Conservation (phyloP, 2,329 filamentous ascomycete genomes). For the Diaporthe nobilis region DNA sequence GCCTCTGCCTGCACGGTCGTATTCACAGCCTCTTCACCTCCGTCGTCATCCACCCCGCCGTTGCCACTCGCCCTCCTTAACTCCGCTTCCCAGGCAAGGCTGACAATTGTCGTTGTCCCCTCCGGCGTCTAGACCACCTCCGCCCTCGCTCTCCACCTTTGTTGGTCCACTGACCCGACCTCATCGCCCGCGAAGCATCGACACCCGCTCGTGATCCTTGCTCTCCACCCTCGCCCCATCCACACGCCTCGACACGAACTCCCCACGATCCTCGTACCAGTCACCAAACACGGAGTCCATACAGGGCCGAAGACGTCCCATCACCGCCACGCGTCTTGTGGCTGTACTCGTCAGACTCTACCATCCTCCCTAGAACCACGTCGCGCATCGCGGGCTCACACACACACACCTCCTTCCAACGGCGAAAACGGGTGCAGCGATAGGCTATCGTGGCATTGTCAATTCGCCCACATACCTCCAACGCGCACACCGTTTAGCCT, state of each 20-base stretch:
- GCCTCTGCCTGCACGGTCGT: conserved; percentile 37
- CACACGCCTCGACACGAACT: conserved; percentile 36
- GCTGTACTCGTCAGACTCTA: conserved; percentile 65
- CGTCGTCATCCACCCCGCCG: conserved; percentile 41
- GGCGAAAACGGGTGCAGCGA: conserved; percentile 54
- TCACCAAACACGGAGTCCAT: conserved; percentile 65
- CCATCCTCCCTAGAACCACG: conserved; percentile 65
- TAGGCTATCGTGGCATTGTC: conserved; percentile 52
- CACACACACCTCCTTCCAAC: conserved; percentile 39
- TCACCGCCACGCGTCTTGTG: conserved; percentile 61
- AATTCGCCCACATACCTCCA: conserved; percentile 51
- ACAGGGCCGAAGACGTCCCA: conserved; percentile 58
- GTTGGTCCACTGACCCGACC: conserved; percentile 25
- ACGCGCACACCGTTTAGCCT: conserved; percentile 53
- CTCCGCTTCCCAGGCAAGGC: conserved; percentile 30
- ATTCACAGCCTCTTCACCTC: conserved; percentile 31
- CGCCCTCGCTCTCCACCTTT: conserved; percentile 32
- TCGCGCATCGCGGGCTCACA: conserved; percentile 46
- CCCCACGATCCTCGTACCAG: conserved; percentile 50
- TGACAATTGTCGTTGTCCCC: conserved; percentile 34
- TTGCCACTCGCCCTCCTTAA: conserved; percentile 35
- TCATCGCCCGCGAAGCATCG: conserved; percentile 33
- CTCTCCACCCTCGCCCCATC: conserved; percentile 27
- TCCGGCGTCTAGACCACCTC: conserved; percentile 32
- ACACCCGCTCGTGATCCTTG: conserved; percentile 23